phyloP scores from a whole-genome alignment of 2,329 filamentous ascomycete genomes.

The Phoma sp. region DNA sequence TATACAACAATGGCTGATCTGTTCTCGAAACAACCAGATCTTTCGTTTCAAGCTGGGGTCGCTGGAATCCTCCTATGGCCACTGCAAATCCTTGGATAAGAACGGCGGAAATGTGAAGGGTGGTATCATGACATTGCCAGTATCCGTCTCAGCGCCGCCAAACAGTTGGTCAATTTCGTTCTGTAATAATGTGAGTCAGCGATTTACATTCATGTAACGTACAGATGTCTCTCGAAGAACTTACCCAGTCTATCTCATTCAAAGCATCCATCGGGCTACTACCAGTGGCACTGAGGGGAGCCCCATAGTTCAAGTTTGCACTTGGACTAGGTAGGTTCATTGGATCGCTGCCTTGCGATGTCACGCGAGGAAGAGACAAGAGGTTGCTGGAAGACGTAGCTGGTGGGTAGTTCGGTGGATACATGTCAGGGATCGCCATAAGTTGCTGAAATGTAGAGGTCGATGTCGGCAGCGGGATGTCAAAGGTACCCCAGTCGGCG shows the following conservation, averaged over 20 bases:
- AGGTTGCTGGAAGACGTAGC: not conserved
- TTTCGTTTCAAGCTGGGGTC: too few relatives aligned
- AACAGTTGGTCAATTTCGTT: conserved; percentile 58
- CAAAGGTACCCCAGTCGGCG: conserved; percentile 36
- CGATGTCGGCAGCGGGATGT: conserved; percentile 17
- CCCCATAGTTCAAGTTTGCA: not conserved
- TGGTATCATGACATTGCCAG: conserved; percentile 42
- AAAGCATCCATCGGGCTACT: conserved; percentile 35
- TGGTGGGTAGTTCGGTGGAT: conserved; percentile 8
- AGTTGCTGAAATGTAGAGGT: conserved; percentile 10
- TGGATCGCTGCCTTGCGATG: conserved; percentile 4
- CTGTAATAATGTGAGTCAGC: conserved; percentile 34
- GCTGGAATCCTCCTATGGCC: conserved; percentile 14
- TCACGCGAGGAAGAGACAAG: not conserved
- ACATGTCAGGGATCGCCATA: conserved; percentile 1
- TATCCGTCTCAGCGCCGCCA: conserved; percentile 39
- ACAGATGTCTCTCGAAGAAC: conserved; percentile 26
- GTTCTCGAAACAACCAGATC: too few relatives aligned
- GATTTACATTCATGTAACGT: too few relatives aligned
- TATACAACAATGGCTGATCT: too few relatives aligned
- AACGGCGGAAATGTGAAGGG: conserved; percentile 47
- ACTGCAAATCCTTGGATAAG: conserved; percentile 33
- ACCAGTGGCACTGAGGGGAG: conserved; percentile 6
- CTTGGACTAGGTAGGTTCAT: not conserved
- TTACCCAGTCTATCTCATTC: conserved; percentile 71